These are phyloP conservation scores for Dunaliella sp. DNA, from an alignment of 139 green algal species.

Conservation along the genomic window DNA sequence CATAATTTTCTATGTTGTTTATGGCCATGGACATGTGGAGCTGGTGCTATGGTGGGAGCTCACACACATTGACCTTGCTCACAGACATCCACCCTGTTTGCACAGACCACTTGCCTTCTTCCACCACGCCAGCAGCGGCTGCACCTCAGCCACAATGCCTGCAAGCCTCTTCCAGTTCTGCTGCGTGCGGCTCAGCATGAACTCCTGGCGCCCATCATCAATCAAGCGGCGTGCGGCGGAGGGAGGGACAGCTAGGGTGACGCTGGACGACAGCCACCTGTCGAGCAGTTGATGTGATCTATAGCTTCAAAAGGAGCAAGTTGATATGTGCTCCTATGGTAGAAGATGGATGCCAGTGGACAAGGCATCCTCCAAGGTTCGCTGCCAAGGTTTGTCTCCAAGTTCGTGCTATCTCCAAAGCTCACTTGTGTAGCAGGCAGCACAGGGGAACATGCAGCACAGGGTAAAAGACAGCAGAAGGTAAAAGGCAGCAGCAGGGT, in stretches of 20 bases:
- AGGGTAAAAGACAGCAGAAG: neutral
- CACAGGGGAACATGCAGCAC: neutral
- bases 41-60: no score
- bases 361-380: no score
- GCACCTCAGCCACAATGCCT: neutral
- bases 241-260: neutral
- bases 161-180: conserved; percentile 35
- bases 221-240: conserved; percentile 17
- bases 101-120: no score
- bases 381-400: no score
- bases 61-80: no score
- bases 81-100: neutral
- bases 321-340: no score
- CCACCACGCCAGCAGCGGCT: conserved; percentile 12
- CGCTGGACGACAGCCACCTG: neutral
- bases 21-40: no score
- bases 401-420: no score
- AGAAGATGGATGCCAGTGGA: no score
- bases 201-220: conserved; percentile 41
- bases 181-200: conserved; percentile 34
- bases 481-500: neutral
- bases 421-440: neutral
- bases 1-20: no score
- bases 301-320: neutral
- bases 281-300: neutral